Evolutionary conservation across 345 rosid genomes (phyloP).

Genomic region (Rhodomyrtus tomentosa): DNA sequence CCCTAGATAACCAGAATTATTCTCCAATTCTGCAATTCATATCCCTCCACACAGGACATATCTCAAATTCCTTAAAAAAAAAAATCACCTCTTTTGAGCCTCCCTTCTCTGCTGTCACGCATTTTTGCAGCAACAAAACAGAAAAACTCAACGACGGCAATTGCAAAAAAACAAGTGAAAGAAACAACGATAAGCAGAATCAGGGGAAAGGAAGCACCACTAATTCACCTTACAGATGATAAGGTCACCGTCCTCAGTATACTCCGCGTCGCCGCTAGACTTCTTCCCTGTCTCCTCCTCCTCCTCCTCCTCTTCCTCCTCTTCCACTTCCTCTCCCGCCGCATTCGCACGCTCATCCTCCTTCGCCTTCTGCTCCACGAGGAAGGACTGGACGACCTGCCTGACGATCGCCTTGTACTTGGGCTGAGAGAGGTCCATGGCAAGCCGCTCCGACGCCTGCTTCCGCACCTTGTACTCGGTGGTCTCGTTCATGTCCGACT

Average conservation of each 20-base stretch:
- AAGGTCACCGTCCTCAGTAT: slow-evolving; percentile 71
- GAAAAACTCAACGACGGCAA: neutral
- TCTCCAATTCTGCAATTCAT: neutral
- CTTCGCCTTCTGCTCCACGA: slow-evolving; percentile 40
- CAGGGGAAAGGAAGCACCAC: neutral
- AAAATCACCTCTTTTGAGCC: neutral
- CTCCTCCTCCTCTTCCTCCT: neutral
- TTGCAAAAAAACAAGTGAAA: neutral
- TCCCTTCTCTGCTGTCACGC: neutral
- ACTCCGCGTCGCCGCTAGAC: slow-evolving; percentile 24
- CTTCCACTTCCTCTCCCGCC: slow-evolving; percentile 1
- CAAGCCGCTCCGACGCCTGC: slow-evolving; percentile 54
- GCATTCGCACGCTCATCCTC: slow-evolving; percentile 1
- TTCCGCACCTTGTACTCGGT: slow-evolving; percentile 74
- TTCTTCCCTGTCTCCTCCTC: slow-evolving; percentile 1
- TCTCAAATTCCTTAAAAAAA: neutral
- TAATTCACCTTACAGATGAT: slow-evolving; percentile 48
- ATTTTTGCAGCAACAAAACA: neutral
- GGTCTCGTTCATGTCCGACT: slow-evolving; percentile 55
- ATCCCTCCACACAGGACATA: neutral
- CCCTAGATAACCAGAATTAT: neutral
- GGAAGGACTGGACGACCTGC: slow-evolving; percentile 45
- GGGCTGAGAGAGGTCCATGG: slow-evolving; percentile 53
- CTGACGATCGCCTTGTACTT: slow-evolving; percentile 54
- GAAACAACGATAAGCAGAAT: neutral